Base-by-base conservation (phyloP, 352 stramenopile genomes). In the Phytophthora pseudosyringae region DNA sequence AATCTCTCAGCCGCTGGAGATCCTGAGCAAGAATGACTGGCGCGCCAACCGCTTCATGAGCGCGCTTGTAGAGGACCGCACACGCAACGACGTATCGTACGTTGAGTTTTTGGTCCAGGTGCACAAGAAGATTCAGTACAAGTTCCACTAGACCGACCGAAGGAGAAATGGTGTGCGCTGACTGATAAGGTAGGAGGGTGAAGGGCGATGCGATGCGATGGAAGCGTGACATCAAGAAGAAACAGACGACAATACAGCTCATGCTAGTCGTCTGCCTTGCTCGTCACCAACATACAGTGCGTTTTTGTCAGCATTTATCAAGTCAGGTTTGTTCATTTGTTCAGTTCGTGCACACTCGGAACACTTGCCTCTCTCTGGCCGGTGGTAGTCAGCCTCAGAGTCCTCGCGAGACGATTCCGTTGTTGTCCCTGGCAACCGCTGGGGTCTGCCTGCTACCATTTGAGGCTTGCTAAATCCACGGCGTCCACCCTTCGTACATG, bases 91-190 rank as follows among this genome's bases (percentile, higher is more conserved):
- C 60, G 80, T 93, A 33, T 95, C 86, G 50, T 97, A 97, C 62
- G 88, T 96, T 26, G 90, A 97, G 73, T 96, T 96, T 70, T 69
- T 97, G 36, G 89, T 93, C 41, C 82, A 94, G 58, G 81, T 95
- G 52, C 90, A 97, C 78, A 95, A 94, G 72, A 92, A 96, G 77
- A 95, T 97, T 76, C 88, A 96, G 76, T 88, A 93, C 64, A 94
- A 94, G 74, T 93, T 96, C 71, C 87, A 91, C 67, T 91, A 91
- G 76, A 78, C 57, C 48, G 39, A 45, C 21, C 21, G 48, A 55
- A 61, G 26, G 31, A 43, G 45, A 57, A 48, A n/a, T 35, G 31
- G 31, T 35, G 31, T 47, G 35, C 29, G 36, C 49, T 57, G 41
- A 49, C 32, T 39, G 36, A 51, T 49, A 41, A 66, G 39, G 21